These are phyloP conservation scores for Knoxia roxburghii DNA, from an alignment of 257 asterid genomes.

Conservation along the genomic window DNA sequence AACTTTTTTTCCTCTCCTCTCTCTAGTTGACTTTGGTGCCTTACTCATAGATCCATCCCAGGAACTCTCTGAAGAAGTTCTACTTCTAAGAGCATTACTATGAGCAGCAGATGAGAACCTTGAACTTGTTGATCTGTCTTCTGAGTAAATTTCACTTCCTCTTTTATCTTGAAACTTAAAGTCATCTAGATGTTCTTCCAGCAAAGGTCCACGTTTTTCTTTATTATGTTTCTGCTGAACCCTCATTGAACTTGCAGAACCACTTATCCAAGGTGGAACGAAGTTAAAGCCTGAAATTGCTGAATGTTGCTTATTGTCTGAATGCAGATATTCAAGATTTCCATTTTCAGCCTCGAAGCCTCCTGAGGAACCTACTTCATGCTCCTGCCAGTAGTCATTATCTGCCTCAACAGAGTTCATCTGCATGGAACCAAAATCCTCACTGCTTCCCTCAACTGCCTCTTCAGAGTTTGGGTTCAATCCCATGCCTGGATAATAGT, in stretches of 20 bases:
- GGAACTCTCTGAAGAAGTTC: constrained; percentile 46
- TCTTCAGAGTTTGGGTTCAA: constrained; percentile 50
- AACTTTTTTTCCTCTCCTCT: constrained; percentile 39
- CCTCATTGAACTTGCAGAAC: constrained; percentile 36
- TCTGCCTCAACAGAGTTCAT: constrained; percentile 51
- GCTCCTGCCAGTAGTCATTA: constrained; percentile 59
- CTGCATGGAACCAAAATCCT: constrained; percentile 45
- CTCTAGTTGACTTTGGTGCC: constrained; percentile 33
- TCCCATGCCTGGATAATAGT: constrained; percentile 53
- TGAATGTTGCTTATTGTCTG: constrained; percentile 48
- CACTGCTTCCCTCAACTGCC: constrained; percentile 48
- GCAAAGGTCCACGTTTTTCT: constrained; percentile 50
- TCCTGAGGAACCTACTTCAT: constrained; percentile 42
- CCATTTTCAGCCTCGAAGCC: constrained; percentile 48
- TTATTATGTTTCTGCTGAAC: constrained; percentile 47
- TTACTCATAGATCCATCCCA: constrained; percentile 43
- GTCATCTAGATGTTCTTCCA: constrained; percentile 44
- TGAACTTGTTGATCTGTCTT: constrained; percentile 44
- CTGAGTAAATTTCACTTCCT: constrained; percentile 49
- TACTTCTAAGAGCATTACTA: constrained; percentile 39
- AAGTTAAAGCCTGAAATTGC: constrained; percentile 44
- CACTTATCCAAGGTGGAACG: constrained; percentile 54
- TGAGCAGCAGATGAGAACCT: constrained; percentile 43
- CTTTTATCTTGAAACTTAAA: constrained; percentile 48
- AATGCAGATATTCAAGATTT: constrained; percentile 33